Conservation (phyloP, 1,284 basidiomycete genomes). For the Heterobasidion occidentale region DNA sequence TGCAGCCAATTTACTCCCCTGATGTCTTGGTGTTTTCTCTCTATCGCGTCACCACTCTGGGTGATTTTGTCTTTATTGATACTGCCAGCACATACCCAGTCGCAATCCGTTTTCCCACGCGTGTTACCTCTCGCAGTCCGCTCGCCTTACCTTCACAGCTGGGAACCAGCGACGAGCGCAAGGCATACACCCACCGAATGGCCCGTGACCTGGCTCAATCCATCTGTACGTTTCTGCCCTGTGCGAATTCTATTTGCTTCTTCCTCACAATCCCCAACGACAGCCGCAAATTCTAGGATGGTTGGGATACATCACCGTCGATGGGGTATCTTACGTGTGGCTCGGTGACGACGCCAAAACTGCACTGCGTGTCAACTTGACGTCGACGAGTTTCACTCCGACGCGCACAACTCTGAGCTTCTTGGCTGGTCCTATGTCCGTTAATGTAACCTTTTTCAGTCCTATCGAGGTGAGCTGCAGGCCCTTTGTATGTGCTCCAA, state of each 20-base stretch:
- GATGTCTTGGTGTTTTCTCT: background rate
- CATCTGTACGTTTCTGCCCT: background rate
- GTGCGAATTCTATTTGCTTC: background rate
- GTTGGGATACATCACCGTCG: conserved; percentile 7
- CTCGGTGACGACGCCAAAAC: background rate
- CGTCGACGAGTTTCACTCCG: conserved; percentile 14
- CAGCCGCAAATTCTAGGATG: conserved; percentile 7
- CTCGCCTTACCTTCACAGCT: conserved; percentile 25
- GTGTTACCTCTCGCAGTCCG: conserved; percentile 24
- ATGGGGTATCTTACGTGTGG: conserved; percentile 6
- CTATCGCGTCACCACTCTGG: background rate
- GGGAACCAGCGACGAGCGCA: conserved; percentile 12
- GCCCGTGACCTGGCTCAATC: conserved; percentile 2
- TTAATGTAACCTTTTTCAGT: conserved; percentile 19
- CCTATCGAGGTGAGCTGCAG: conserved; percentile 19
- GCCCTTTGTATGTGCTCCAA: background rate
- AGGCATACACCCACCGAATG: conserved; percentile 4
- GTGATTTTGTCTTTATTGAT: background rate
- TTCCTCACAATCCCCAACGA: background rate
- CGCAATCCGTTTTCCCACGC: conserved; percentile 10
- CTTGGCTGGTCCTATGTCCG: conserved; percentile 15
- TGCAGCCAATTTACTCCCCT: background rate
- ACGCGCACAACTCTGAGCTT: conserved; percentile 17
- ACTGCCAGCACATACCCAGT: conserved; percentile 1
- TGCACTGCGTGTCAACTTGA: conserved; percentile 8